A percentile compares a stretch with the other conserved stretches of the same genome.
Evolutionary conservation across 2,329 filamentous ascomycete species (phyloP).

Genomic region (Aaosphaeria pasadenensis): DNA sequence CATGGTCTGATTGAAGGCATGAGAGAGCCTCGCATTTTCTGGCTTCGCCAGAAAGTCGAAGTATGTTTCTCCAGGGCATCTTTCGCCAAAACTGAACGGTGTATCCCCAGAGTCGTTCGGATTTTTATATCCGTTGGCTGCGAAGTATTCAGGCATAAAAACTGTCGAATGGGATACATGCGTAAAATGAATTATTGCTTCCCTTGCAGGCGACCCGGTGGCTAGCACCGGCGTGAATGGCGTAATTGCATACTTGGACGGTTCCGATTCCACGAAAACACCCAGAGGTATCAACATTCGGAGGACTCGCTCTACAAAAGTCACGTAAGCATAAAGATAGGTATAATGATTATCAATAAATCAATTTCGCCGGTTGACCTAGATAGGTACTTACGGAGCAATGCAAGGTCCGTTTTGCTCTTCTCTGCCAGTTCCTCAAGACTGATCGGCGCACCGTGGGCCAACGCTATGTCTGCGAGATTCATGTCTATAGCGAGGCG

Average conservation of each 20-base stretch:
- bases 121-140: background rate
- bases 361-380: background rate
- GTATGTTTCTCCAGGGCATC: background rate
- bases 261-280: background rate
- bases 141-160: background rate
- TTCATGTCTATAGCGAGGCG: slow-evolving; percentile 12
- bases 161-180: background rate
- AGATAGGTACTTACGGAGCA: background rate
- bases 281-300: background rate
- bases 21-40: background rate
- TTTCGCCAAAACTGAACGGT: background rate
- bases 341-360: background rate
- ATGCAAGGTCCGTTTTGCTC: background rate
- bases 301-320: background rate
- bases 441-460: background rate
- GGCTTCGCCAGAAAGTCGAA: background rate
- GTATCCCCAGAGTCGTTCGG: background rate
- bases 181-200: background rate
- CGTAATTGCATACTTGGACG: background rate
- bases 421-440: background rate
- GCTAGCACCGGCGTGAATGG: background rate
- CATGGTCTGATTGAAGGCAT: background rate
- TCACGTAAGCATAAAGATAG: background rate
- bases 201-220: background rate
- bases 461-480: slow-evolving; percentile 10